Evolutionary conservation across 257 asterid genomes (phyloP), one percentile per base, ranked within the genome.

Genomic region (Hygrophila difformis): DNA sequence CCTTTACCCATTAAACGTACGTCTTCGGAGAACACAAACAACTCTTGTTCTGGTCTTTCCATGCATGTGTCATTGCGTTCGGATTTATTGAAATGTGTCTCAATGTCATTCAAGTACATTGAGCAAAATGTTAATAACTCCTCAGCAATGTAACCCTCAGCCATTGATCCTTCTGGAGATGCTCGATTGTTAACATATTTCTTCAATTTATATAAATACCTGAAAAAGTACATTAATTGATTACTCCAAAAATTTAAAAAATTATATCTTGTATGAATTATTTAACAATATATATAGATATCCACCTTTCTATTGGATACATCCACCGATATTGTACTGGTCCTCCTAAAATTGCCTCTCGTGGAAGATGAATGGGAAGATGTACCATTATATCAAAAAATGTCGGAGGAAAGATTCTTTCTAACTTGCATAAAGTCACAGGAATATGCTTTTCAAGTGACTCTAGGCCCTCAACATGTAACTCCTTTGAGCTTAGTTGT

Each of bases 41-140:
- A 13, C n/a, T 7, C n/a, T 44, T 12, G 18, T 1, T 40, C 1
- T 40, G 45, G 23, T 44, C 9, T 44, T 1, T 23, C 19, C 3
- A 4, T 10, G 1, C 6, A 13, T 2, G 2, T 13, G 8, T 44
- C 36, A 23, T n/a, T 44, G 1, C 28, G 29, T 21, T 19, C 26
- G 3, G 12, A 14, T 19, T 12, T 42, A 8, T 21, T 42, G 28
- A 42, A 42, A 11, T 42, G 23, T 42, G 47, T 42, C 47, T 20
- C 29, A 42, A 42, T 42, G n/a, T 42, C 47, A 18, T 42, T 42
- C 17, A 42, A 42, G 45, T 40, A 14, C 20, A 16, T 40, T 14
- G 45, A 17, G 45, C 45, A 13, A 40, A 17, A 18, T 6, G 45
- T 40, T 18, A 40, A 40, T 22, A n/a, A 14, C 0, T 40, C 45